Percentiles rank a stretch among this genome's conserved stretches.
phyloP scores from a whole-genome alignment of 257 asterid species.

The Cruciata laevipes region DNA sequence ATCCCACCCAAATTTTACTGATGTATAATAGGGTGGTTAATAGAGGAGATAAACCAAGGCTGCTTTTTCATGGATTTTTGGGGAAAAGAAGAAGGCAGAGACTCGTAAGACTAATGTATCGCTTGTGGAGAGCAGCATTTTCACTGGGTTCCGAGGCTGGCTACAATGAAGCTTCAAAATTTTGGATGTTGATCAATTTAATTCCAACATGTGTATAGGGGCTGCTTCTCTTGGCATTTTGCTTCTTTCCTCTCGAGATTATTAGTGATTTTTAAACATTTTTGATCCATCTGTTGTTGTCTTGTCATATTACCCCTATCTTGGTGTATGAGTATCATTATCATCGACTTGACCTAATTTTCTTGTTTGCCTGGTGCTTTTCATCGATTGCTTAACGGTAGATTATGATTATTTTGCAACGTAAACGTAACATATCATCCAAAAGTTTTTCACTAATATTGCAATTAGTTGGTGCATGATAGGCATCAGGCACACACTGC shows the following conservation, averaged over 20 bases:
- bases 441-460: too few relatives aligned
- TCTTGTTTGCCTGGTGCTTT: not conserved
- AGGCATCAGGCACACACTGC: too few relatives aligned
- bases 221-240: slow-evolving; percentile 24
- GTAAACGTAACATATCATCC: too few relatives aligned
- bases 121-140: slow-evolving; percentile 32
- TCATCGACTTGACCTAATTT: not conserved
- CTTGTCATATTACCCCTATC: slow-evolving; percentile 4
- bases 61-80: slow-evolving; percentile 30
- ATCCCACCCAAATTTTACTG: slow-evolving; percentile 48
- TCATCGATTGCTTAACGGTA: too few relatives aligned
- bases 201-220: slow-evolving; percentile 23
- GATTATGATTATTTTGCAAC: too few relatives aligned
- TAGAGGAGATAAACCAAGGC: slow-evolving; percentile 22
- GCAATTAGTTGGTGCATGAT: too few relatives aligned
- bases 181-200: slow-evolving; percentile 38
- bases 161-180: slow-evolving; percentile 59
- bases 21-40: slow-evolving; percentile 58
- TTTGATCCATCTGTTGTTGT: slow-evolving; percentile 8
- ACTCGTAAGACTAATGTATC: slow-evolving; percentile 19
- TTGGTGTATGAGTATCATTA: not conserved
- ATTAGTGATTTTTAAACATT: slow-evolving; percentile 2
- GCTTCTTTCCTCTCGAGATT: slow-evolving; percentile 25
- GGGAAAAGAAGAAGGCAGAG: slow-evolving; percentile 11
- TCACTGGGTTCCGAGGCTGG: slow-evolving; percentile 21